Percentiles rank a stretch among this genome's conserved stretches.
These are phyloP conservation scores for Cyanodermella asteris DNA, from an alignment of 2,329 filamentous ascomycete genomes.

Conservation along the genomic window DNA sequence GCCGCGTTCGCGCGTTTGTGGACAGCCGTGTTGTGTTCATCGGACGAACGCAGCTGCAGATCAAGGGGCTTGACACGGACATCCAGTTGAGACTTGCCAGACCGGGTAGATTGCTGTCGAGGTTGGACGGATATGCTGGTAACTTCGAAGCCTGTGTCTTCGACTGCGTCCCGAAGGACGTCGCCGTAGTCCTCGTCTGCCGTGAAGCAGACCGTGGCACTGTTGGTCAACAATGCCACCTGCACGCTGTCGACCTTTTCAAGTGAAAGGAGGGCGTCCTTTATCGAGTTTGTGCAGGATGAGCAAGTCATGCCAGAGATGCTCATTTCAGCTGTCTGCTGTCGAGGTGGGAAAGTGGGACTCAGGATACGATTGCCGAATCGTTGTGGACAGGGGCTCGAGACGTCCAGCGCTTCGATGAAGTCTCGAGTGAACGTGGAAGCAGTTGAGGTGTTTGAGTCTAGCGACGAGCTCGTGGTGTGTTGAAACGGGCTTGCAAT, in stretches of 20 bases:
- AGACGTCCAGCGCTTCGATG: too few species aligned
- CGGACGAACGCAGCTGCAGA: too few species aligned
- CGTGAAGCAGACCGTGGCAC: conserved; percentile 36
- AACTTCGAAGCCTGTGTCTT: not conserved
- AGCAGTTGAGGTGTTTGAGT: not conserved
- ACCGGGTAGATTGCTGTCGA: not conserved
- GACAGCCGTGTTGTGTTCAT: not conserved
- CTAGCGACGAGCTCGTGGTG: not conserved
- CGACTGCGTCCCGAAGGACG: conserved; percentile 14
- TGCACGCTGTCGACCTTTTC: conserved; percentile 35
- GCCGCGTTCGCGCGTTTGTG: not conserved
- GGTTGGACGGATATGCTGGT: not conserved
- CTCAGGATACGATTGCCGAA: too few species aligned
- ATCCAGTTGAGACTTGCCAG: too few species aligned
- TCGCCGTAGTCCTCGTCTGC: conserved; percentile 23
- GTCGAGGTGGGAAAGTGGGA: too few species aligned
- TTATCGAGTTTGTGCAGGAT: conserved; percentile 42
- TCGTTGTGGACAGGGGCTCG: too few species aligned
- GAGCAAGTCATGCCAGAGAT: conserved; percentile 55
- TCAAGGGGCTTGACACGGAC: too few species aligned
- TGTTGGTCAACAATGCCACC: conserved; percentile 46
- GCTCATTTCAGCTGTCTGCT: too few species aligned
- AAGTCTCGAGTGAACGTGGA: not conserved
- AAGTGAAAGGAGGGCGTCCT: conserved; percentile 32
- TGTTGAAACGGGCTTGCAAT: not conserved